These are phyloP conservation scores for Ceratobasidium sp. DNA, from an alignment of 1,284 basidiomycete species.

Conservation along the genomic window DNA sequence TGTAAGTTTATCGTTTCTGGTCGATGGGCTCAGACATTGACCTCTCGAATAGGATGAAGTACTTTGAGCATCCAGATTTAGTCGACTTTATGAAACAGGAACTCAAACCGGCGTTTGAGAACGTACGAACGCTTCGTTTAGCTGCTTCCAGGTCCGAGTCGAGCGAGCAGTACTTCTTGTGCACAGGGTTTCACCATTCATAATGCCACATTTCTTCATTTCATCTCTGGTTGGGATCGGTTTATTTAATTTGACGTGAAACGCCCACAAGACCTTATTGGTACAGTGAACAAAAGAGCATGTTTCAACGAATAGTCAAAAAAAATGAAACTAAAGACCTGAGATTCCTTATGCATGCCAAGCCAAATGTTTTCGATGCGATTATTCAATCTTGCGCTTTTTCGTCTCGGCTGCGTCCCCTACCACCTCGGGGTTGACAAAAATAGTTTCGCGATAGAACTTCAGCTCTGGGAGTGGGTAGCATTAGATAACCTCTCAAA, in stretches of 20 bases:
- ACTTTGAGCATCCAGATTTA: slow-evolving; percentile 73
- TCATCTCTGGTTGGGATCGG: no score
- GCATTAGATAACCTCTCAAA: not conserved
- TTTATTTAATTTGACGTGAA: no score
- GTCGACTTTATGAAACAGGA: slow-evolving; percentile 64
- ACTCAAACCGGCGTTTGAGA: slow-evolving; percentile 68
- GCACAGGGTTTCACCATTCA: slow-evolving; percentile 52
- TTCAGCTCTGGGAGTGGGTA: slow-evolving; percentile 41
- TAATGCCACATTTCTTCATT: not conserved
- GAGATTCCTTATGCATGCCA: not conserved
- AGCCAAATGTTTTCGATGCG: not conserved
- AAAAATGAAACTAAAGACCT: no score
- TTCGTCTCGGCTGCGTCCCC: not conserved
- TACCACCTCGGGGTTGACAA: slow-evolving; percentile 16
- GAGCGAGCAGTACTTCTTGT: slow-evolving; percentile 79
- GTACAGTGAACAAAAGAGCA: no score
- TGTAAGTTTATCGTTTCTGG: slow-evolving; percentile 64
- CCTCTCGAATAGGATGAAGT: slow-evolving; percentile 67
- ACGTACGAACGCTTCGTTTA: slow-evolving; percentile 51
- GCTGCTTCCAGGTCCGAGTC: slow-evolving; percentile 69
- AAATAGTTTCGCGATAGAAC: slow-evolving; percentile 46
- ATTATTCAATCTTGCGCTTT: not conserved
- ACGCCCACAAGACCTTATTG: no score
- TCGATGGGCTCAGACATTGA: not conserved
- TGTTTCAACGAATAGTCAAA: no score